Evolutionary conservation across 2,329 filamentous ascomycete species (phyloP).

Genomic region (Epichloe sylvatica): DNA sequence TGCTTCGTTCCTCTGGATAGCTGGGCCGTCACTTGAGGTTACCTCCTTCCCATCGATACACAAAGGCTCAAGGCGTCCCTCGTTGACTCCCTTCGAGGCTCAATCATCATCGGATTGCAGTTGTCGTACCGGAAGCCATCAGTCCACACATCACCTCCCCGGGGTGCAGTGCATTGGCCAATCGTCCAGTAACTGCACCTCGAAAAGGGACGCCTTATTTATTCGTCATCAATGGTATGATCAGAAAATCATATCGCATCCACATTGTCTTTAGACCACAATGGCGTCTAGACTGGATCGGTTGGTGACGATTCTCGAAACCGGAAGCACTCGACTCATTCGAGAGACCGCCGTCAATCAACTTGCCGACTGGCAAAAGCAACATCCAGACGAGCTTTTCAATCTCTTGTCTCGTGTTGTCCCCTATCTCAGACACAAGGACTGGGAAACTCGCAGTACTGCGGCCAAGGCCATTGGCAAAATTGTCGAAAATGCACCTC

Average conservation of each 20-base stretch:
- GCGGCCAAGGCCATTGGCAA: conserved; percentile 89
- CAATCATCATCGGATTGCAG: not conserved
- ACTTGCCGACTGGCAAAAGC: conserved; percentile 93
- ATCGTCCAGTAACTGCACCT: conserved; percentile 9
- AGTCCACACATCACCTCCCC: not conserved
- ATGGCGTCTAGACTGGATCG: conserved; percentile 53
- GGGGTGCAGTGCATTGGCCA: conserved; percentile 9
- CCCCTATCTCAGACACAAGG: conserved; percentile 88
- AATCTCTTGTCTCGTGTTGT: conserved; percentile 86
- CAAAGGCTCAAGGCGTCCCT: not conserved
- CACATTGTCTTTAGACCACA: conserved; percentile 9
- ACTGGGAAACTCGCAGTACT: conserved; percentile 91
- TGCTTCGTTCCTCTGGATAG: not conserved
- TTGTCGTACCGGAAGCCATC: not conserved
- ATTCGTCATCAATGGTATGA: not conserved
- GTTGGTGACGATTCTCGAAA: conserved; percentile 85
- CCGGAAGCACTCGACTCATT: conserved; percentile 89
- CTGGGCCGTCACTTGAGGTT: no score
- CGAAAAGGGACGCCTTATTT: conserved; percentile 1
- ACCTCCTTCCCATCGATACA: no score
- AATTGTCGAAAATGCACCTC: conserved; percentile 77
- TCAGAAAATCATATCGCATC: conserved; percentile 9
- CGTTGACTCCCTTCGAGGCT: not conserved
- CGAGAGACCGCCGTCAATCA: conserved; percentile 95
- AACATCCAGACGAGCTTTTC: conserved; percentile 93